These are phyloP conservation scores for Fusarium brevicatenulatum DNA, from an alignment of 2,329 filamentous ascomycete genomes.

Conservation along the genomic window DNA sequence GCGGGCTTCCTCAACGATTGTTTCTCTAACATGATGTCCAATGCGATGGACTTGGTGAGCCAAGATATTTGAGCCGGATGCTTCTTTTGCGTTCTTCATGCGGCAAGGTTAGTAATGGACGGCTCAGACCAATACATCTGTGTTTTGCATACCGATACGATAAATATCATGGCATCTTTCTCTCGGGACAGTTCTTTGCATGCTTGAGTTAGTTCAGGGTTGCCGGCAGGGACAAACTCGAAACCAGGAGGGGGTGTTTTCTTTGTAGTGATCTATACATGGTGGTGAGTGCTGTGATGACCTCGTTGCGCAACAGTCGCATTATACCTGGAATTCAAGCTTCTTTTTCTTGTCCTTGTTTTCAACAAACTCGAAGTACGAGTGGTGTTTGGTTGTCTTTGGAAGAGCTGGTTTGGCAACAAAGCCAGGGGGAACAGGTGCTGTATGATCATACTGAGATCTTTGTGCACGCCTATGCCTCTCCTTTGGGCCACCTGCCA, in stretches of 20 bases:
- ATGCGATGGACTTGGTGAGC: slow-evolving; percentile 66
- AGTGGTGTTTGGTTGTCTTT: slow-evolving; percentile 64
- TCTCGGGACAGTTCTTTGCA: slow-evolving; percentile 75
- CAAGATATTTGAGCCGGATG: slow-evolving; percentile 50
- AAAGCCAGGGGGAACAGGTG: slow-evolving; percentile 49
- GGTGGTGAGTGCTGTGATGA: slow-evolving; percentile 44
- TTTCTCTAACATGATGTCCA: slow-evolving; percentile 69
- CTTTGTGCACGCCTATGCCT: slow-evolving; percentile 48
- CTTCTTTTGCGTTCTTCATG: slow-evolving; percentile 46
- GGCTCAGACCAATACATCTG: background rate
- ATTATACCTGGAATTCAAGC: slow-evolving; percentile 68
- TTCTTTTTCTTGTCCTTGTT: slow-evolving; percentile 72
- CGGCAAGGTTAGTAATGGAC: slow-evolving; percentile 17
- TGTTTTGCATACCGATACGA: slow-evolving; percentile 66
- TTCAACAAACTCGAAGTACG: slow-evolving; percentile 72
- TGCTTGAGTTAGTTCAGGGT: slow-evolving; percentile 66
- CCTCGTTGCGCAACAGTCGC: slow-evolving; percentile 27
- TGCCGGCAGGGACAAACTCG: slow-evolving; percentile 70
- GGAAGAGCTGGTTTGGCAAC: slow-evolving; percentile 53
- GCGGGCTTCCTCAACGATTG: slow-evolving; percentile 67
- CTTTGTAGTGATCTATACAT: slow-evolving; percentile 61
- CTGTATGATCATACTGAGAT: slow-evolving; percentile 48
- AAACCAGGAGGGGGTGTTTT: slow-evolving; percentile 67
- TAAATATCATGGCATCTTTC: slow-evolving; percentile 71
- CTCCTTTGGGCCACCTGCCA: slow-evolving; percentile 50